These are phyloP conservation scores for Aspergillus ruber DNA, from an alignment of 2,329 filamentous ascomycete genomes.

Conservation along the genomic window DNA sequence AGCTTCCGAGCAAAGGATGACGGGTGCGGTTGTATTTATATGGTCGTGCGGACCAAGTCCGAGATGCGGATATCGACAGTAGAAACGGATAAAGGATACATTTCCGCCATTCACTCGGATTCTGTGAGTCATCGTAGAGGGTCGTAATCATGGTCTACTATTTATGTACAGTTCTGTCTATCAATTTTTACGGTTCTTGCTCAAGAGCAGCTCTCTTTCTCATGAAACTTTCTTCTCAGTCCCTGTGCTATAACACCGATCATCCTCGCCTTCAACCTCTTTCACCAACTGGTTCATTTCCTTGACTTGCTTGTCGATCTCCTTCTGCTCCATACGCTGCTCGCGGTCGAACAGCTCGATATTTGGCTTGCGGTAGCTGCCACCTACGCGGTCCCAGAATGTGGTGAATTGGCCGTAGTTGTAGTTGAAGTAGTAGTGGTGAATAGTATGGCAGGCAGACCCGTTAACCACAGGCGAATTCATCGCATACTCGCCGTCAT, in stretches of 20 bases:
- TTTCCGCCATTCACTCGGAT: not conserved
- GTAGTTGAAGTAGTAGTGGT: constrained; percentile 82
- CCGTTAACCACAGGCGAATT: constrained; percentile 85
- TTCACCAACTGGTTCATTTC: constrained; percentile 9
- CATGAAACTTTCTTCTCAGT: constrained; percentile 5
- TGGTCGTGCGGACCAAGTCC: constrained; percentile 4
- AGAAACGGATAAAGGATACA: not conserved
- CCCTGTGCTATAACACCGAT: constrained; percentile 4
- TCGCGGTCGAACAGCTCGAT: constrained; percentile 72
- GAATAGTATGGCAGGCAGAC: constrained; percentile 89
- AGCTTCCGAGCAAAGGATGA: not conserved
- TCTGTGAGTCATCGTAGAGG: not conserved
- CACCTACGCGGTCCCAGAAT: constrained; percentile 80
- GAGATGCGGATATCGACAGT: not conserved
- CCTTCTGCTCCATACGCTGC: constrained; percentile 68
- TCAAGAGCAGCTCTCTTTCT: not conserved
- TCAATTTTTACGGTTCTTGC: not conserved
- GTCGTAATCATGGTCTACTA: not conserved
- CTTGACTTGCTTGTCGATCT: constrained; percentile 63
- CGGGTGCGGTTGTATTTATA: not conserved
- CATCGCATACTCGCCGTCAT: constrained; percentile 89
- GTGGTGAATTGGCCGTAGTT: constrained; percentile 96
- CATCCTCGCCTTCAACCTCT: constrained; percentile 9
- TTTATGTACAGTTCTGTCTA: not conserved
- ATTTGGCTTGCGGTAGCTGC: constrained; percentile 53